These are phyloP conservation scores for Rhizomucor miehei DNA, from an alignment of 371 early-diverging fungal species.

Conservation along the genomic window DNA sequence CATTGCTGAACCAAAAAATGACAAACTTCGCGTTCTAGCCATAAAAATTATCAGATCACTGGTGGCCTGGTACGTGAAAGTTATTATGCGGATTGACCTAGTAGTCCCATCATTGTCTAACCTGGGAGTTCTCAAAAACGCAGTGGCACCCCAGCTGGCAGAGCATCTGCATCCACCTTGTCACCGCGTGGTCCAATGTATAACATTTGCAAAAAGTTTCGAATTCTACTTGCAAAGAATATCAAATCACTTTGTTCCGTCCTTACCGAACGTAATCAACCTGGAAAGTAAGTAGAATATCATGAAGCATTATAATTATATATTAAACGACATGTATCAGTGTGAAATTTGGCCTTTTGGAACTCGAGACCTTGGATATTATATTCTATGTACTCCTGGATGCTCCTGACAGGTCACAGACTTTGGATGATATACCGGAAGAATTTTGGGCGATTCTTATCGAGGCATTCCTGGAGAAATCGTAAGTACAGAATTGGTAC, in stretches of 20 bases:
- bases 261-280: constrained; percentile 21
- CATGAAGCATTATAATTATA: constrained; percentile 20
- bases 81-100: too few relatives aligned
- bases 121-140: neutral
- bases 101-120: too few relatives aligned
- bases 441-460: constrained; percentile 39
- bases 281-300: constrained; percentile 19
- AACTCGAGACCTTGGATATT: constrained; percentile 36
- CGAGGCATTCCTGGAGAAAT: constrained; percentile 43
- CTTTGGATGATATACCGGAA: constrained; percentile 28
- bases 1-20: neutral
- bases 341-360: constrained; percentile 4
- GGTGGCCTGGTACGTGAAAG: neutral
- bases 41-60: neutral
- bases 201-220: constrained; percentile 19
- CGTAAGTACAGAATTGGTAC: constrained; percentile 9
- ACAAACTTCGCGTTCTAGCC: neutral
- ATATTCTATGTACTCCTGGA: constrained; percentile 28
- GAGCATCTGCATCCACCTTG: constrained; percentile 26
- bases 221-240: constrained; percentile 24
- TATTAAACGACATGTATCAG: neutral
- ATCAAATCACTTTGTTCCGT: constrained; percentile 8
- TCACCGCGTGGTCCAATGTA: constrained; percentile 40
- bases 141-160: constrained; percentile 31
- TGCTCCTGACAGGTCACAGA: constrained; percentile 23